These are phyloP conservation scores for Sinapis alba DNA, from an alignment of 441 rosid genomes.

Conservation along the genomic window DNA sequence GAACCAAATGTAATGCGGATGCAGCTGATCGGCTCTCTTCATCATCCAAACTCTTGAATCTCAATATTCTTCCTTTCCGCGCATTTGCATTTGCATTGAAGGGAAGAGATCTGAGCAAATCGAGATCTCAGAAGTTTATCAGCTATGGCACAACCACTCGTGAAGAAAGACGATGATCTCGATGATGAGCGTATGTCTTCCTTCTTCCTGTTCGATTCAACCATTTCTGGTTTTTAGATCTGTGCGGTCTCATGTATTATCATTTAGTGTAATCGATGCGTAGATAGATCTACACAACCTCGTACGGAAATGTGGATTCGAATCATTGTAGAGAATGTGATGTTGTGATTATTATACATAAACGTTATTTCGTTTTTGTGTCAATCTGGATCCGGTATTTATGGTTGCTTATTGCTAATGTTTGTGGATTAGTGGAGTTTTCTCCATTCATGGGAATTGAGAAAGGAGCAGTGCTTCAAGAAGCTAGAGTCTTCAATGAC, in stretches of 20 bases:
- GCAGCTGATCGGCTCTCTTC: not conserved
- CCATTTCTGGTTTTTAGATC: constrained; percentile 51
- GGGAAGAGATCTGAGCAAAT: constrained; percentile 1
- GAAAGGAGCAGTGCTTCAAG: constrained; percentile 99
- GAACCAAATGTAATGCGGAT: not conserved
- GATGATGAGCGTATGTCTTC: constrained; percentile 84
- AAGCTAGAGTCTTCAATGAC: constrained; percentile 94
- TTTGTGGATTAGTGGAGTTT: constrained; percentile 63
- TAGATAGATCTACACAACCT: not conserved
- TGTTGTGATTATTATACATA: not conserved
- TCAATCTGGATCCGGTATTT: not conserved
- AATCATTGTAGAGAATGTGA: constrained; percentile 7
- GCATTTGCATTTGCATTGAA: not conserved
- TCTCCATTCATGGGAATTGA: constrained; percentile 98
- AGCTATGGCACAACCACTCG: constrained; percentile 90
- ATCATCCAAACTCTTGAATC: not conserved
- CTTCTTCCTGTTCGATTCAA: not conserved
- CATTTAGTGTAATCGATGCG: not conserved
- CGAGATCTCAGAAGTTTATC: constrained; percentile 24
- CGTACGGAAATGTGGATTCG: not conserved
- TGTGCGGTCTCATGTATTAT: constrained; percentile 9
- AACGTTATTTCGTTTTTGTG: not conserved
- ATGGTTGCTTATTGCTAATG: constrained; percentile 17
- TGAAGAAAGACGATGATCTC: constrained; percentile 97
- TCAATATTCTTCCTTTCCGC: not conserved